Conservation (phyloP, 1,284 basidiomycete genomes). For the Pisolithus thermaeus region DNA sequence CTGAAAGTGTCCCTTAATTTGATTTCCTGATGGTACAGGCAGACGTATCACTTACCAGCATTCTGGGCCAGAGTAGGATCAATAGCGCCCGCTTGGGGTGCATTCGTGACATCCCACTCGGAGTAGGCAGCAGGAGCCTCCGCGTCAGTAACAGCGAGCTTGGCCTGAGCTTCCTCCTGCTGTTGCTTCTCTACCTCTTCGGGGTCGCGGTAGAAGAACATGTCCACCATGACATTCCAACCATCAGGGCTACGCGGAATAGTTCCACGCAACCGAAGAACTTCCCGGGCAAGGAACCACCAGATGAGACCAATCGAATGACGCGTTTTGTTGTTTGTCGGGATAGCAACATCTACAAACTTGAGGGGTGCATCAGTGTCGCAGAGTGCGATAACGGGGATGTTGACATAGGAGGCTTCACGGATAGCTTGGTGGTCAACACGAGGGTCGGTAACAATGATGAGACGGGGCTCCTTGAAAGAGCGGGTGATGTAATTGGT, state of each 20-base stretch:
- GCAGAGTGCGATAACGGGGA: slow-evolving; percentile 97
- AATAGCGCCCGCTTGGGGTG: slow-evolving; percentile 61
- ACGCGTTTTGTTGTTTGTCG: slow-evolving; percentile 98
- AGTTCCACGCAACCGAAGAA: slow-evolving; percentile 91
- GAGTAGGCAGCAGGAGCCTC: slow-evolving; percentile 44
- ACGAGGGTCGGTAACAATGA: slow-evolving; percentile 97
- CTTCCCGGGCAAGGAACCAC: slow-evolving; percentile 98
- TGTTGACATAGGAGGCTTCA: slow-evolving; percentile 99
- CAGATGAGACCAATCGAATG: slow-evolving; percentile 97
- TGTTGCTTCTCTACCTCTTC: slow-evolving; percentile 98
- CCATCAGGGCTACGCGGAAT: slow-evolving; percentile 86
- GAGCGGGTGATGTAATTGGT: slow-evolving; percentile 99
- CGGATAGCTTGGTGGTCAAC: slow-evolving; percentile 99
- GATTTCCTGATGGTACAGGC: not conserved
- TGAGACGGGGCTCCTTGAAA: slow-evolving; percentile 99
- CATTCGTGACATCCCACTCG: slow-evolving; percentile 79
- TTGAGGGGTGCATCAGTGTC: slow-evolving; percentile 97
- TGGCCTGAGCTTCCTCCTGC: slow-evolving; percentile 85
- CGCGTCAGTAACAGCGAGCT: slow-evolving; percentile 57
- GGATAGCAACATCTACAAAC: slow-evolving; percentile 98
- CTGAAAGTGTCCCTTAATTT: slow-evolving; percentile 31
- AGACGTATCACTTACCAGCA: slow-evolving; percentile 45
- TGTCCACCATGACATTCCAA: slow-evolving; percentile 98
- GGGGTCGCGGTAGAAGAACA: slow-evolving; percentile 99
- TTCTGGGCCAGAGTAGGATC: slow-evolving; percentile 71